Percentiles rank a stretch among this genome's conserved stretches.
phyloP scores from a whole-genome alignment of 192 early-diverging fungal genomes.

The Irineochytrium annulatum region DNA sequence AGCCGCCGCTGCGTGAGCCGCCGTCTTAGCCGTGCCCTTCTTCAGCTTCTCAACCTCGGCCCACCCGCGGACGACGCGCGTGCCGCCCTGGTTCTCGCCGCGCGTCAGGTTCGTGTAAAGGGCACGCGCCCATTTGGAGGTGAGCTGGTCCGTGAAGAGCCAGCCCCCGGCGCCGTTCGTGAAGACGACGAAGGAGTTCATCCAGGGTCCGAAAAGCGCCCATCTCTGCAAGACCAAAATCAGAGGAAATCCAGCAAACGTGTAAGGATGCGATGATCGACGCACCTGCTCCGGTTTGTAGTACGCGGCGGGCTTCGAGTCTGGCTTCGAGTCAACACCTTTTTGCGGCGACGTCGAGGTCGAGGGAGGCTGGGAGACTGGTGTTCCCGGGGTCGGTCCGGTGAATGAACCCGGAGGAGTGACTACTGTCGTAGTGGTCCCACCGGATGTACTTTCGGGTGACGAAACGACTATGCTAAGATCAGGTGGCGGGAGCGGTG shows the following conservation, averaged over 20 bases:
- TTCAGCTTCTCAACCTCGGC: constrained; percentile 59
- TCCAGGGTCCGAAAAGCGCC: constrained; percentile 73
- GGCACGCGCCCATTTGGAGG: constrained; percentile 56
- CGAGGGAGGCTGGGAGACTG: constrained; percentile 18
- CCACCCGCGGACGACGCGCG: constrained; percentile 69
- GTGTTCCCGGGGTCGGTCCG: constrained; percentile 5
- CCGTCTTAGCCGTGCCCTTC: constrained; percentile 25
- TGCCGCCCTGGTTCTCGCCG: constrained; percentile 46
- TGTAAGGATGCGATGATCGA: not conserved
- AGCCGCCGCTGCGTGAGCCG: not conserved
- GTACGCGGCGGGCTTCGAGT: constrained; percentile 3
- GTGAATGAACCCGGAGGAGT: no score
- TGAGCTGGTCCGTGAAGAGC: constrained; percentile 58
- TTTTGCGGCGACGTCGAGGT: no score
- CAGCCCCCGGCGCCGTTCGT: constrained; percentile 58
- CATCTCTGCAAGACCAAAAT: constrained; percentile 46
- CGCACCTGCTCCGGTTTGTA: constrained; percentile 26
- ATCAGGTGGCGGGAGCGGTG: constrained; percentile 2
- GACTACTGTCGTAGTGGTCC: no score
- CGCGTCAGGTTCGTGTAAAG: constrained; percentile 54
- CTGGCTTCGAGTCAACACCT: no score
- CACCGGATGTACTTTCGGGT: no score
- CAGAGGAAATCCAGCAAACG: no score
- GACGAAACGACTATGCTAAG: not conserved
- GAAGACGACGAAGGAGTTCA: constrained; percentile 72